Percentiles rank a stretch among this genome's conserved stretches.
Evolutionary conservation across 331 rosid species (phyloP).

Genomic region (Stylosanthes scabra): DNA sequence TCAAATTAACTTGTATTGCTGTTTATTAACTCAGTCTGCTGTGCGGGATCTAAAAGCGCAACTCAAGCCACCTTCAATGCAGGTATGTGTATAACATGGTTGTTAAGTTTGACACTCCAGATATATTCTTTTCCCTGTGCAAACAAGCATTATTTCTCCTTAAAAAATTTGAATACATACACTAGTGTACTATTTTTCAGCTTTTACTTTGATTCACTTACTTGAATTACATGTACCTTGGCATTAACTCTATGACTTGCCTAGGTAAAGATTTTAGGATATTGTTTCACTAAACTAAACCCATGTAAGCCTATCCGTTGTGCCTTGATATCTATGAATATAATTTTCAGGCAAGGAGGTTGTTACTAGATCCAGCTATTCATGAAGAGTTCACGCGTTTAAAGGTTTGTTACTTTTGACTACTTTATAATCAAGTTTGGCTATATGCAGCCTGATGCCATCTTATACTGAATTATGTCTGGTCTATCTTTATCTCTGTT

Average conservation of each 20-base stretch:
- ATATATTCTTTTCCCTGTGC: background rate
- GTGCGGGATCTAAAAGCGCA: conserved; percentile 89
- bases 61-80: conserved; percentile 98
- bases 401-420: conserved; percentile 63
- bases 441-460: conserved; percentile 29
- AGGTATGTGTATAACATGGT: conserved; percentile 54
- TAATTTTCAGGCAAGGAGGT: conserved; percentile 77
- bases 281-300: background rate
- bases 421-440: conserved; percentile 24
- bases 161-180: background rate
- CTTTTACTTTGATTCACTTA: background rate
- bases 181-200: background rate
- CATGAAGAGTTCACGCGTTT: conserved; percentile 96
- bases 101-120: background rate
- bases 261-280: conserved; percentile 8
- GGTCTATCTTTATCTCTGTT: conserved; percentile 1
- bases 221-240: background rate
- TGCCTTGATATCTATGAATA: conserved; percentile 24
- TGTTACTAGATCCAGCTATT: conserved; percentile 94
- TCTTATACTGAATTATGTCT: conserved; percentile 24
- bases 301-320: background rate
- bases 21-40: conserved; percentile 65
- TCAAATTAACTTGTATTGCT: conserved; percentile 15
- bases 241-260: background rate
- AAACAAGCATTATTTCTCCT: background rate